Evolutionary conservation across 306 rosid genomes (phyloP).

Genomic region (Cucumis sativus): Cucumber_9930_V3 NC_026657.2:37767501-37768000

Average conservation of each 20-base stretch:
- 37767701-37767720: too few relatives aligned
- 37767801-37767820: slow-evolving; percentile 25
- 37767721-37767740: too few relatives aligned
- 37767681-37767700: too few relatives aligned
- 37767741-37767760: not conserved
- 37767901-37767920: not conserved
- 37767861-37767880: slow-evolving; percentile 25
- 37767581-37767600: too few relatives aligned
- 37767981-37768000: slow-evolving; percentile 4
- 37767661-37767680: too few relatives aligned
- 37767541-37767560: too few relatives aligned
- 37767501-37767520: too few relatives aligned
- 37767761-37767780: not conserved
- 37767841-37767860: slow-evolving; percentile 17
- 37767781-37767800: not conserved
- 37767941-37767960: slow-evolving; percentile 5
- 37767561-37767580: too few relatives aligned
- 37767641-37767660: too few relatives aligned
- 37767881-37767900: not conserved
- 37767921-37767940: not conserved
- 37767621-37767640: too few relatives aligned
- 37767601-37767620: too few relatives aligned
- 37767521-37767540: too few relatives aligned
- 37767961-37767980: slow-evolving; percentile 14
- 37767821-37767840: slow-evolving; percentile 17